phyloP scores from a whole-genome alignment of 2,329 filamentous ascomycete genomes.

The Calonectria pseudoreteaudii region DNA sequence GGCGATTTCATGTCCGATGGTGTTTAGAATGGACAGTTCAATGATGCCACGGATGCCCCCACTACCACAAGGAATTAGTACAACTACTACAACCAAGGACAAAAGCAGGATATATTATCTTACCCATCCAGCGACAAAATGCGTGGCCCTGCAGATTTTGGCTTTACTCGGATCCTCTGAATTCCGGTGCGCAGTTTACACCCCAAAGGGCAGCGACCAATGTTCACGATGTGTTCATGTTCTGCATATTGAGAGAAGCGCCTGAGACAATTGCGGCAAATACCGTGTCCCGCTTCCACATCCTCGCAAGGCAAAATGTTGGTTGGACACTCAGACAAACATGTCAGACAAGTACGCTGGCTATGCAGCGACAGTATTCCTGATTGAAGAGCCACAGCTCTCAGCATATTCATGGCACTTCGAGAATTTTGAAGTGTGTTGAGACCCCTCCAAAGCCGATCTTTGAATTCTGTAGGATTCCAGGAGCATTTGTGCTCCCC shows the following conservation, averaged over 20 bases:
- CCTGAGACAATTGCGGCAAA: constrained; percentile 21
- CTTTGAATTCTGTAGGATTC: constrained; percentile 8
- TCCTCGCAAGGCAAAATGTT: constrained; percentile 27
- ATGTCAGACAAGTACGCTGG: constrained; percentile 24
- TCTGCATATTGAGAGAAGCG: not conserved
- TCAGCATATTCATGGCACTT: not conserved
- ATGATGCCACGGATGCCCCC: constrained; percentile 26
- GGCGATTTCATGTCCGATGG: constrained; percentile 3
- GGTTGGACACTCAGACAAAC: constrained; percentile 15
- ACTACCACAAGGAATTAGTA: not conserved
- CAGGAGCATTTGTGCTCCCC: constrained; percentile 13
- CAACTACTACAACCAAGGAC: too few relatives aligned
- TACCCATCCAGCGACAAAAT: constrained; percentile 26
- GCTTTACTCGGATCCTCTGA: constrained; percentile 28
- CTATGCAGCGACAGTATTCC: not conserved
- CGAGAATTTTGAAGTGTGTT: not conserved
- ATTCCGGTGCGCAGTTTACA: constrained; percentile 5
- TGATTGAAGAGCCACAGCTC: not conserved
- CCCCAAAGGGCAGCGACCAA: constrained; percentile 11
- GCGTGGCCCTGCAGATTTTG: constrained; percentile 12
- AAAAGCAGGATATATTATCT: not conserved
- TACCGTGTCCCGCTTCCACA: constrained; percentile 2
- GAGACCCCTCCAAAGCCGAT: not conserved
- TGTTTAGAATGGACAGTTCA: constrained; percentile 10
- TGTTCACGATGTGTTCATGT: not conserved